A percentile compares a stretch with the other conserved stretches of the same genome.
Evolutionary conservation across 2,329 filamentous ascomycete species (phyloP).

Genomic region (Talaromyces atroroseus): DNA sequence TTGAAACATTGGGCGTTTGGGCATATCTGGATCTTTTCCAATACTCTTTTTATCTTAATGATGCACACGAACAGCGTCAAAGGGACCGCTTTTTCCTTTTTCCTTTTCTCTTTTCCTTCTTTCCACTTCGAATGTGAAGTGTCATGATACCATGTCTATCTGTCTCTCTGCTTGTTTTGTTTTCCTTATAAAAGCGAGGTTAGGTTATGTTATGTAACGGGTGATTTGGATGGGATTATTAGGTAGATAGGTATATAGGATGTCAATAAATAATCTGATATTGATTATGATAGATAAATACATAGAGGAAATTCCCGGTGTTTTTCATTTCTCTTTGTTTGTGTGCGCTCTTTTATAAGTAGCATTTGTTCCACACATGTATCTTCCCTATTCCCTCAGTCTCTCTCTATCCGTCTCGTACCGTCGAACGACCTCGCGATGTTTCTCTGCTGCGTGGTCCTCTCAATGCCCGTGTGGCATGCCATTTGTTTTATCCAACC

Average conservation of each 20-base stretch:
- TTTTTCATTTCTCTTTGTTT: too few species aligned
- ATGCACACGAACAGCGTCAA: background rate
- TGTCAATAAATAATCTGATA: background rate
- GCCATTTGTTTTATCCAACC: too few species aligned
- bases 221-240: background rate
- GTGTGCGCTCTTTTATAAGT: too few species aligned
- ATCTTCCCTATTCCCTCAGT: too few species aligned
- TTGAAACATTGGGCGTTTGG: background rate
- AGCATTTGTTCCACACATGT: too few species aligned
- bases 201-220: background rate
- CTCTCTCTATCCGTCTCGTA: too few species aligned
- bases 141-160: background rate
- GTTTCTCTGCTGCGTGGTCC: too few species aligned
- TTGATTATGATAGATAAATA: too few species aligned
- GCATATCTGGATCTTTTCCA: background rate
- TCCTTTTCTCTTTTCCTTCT: background rate
- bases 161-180: background rate
- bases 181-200: background rate
- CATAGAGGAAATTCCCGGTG: too few species aligned
- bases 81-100: background rate
- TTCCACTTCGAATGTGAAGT: background rate
- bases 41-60: background rate
- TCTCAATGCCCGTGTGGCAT: too few species aligned
- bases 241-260: background rate
- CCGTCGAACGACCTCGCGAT: too few species aligned